Evolutionary conservation across 805 yeast genomes (phyloP), one percentile per base, ranked within the genome.

Genomic region (Suhomyces emberorum): DNA sequence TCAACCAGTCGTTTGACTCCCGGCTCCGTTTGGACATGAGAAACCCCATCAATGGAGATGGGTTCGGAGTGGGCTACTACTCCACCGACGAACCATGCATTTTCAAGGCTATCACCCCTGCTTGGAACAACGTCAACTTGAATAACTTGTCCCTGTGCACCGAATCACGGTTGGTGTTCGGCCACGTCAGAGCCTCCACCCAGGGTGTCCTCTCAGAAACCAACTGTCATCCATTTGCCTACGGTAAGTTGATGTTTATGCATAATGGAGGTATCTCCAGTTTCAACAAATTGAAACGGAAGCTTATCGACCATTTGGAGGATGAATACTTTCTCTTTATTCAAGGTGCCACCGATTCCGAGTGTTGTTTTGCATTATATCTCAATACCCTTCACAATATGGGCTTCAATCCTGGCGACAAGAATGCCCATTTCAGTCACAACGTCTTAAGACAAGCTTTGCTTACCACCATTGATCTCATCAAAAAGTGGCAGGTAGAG

Each of bases 1-100:
- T 93, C 57, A 91, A 91, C 58, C 98, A 93, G 55, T 86, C 96
- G 2, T 93, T 85, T 54, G 98, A 93, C 57, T 81, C 93, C 27
- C 64, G 98, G 32, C 70, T 93, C 26, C 71, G 98, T 38, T 70
- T 93, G 12, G 98, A 93, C 54, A 81, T 79, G 63, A 68, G 95
- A 46, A 77, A 95, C 35, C 98, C 98, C 2, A 87, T 93, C 48
- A 93, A 93, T 57, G 98, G 98, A 28, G 98, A 93, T 60, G 98
- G 98, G 0, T 93, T 93, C 59, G 98, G 98, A 2, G 91, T 93
- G 15, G 98, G 98, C 1, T 93, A 93, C 63, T 93, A 93, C 36
- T 51, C 65, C 7, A 51, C 48, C 28, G 76, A 78, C 28, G 85
- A 88, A 2, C 98, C 98, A 17, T 93, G 98, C 60, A 74, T 88